These are phyloP conservation scores for Alternaria brassicae DNA, from an alignment of 2,329 filamentous ascomycete species.

Conservation along the genomic window DNA sequence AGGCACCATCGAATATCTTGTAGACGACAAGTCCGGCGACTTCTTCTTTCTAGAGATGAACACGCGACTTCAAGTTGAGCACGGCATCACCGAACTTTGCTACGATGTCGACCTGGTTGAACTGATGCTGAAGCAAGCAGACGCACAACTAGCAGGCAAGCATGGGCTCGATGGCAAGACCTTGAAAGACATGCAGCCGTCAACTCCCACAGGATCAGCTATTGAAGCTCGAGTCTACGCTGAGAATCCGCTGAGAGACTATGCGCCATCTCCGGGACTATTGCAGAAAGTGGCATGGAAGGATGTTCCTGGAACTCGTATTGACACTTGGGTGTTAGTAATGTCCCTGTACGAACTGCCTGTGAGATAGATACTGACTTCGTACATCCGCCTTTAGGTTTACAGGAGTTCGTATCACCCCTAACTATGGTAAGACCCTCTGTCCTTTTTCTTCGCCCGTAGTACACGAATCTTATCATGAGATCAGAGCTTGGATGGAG, in stretches of 20 bases:
- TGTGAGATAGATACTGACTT: too few relatives aligned
- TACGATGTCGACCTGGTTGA: slow-evolving; percentile 63
- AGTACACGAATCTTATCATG: not conserved
- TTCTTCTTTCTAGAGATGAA: slow-evolving; percentile 75
- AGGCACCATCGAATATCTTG: slow-evolving; percentile 89
- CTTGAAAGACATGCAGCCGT: slow-evolving; percentile 54
- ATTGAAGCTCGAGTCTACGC: slow-evolving; percentile 65
- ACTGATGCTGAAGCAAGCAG: slow-evolving; percentile 64
- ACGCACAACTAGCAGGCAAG: slow-evolving; percentile 56
- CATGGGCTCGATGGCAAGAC: slow-evolving; percentile 54
- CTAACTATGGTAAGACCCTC: slow-evolving; percentile 58
- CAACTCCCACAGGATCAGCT: slow-evolving; percentile 55
- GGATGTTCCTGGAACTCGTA: slow-evolving; percentile 56
- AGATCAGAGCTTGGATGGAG: not conserved
- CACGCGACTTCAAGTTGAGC: slow-evolving; percentile 65
- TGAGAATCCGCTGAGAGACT: slow-evolving; percentile 66
- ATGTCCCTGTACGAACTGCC: too few relatives aligned
- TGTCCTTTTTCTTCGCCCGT: not conserved
- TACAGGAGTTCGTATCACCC: slow-evolving; percentile 63
- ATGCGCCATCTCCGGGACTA: slow-evolving; percentile 65
- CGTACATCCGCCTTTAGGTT: too few relatives aligned
- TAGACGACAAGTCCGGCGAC: slow-evolving; percentile 79
- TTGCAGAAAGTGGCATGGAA: slow-evolving; percentile 66
- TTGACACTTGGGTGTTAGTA: slow-evolving; percentile 73
- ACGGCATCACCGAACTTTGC: slow-evolving; percentile 65